Percentiles rank a stretch among this genome's conserved stretches.
Conservation (phyloP, 2,329 filamentous ascomycete genomes). For the Cercospora sp. region DNA sequence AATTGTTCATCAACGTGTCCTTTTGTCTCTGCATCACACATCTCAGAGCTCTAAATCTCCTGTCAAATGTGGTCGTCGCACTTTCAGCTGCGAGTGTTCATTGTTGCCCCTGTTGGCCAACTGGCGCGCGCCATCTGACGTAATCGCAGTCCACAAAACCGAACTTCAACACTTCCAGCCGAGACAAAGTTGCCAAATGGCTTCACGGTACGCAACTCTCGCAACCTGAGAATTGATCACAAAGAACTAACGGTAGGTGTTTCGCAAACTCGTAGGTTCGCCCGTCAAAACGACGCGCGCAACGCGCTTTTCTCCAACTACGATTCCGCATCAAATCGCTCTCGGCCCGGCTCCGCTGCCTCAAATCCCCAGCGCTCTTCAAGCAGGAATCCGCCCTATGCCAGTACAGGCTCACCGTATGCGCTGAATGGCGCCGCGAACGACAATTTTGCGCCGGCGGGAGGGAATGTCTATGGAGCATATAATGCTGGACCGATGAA, state of each 20-base stretch:
- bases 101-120: not conserved
- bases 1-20: not conserved
- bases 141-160: slow-evolving; percentile 2
- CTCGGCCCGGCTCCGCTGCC: slow-evolving; percentile 38
- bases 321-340: slow-evolving; percentile 35
- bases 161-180: slow-evolving; percentile 4
- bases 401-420: slow-evolving; percentile 22
- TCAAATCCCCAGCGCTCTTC: slow-evolving; percentile 28
- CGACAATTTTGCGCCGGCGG: slow-evolving; percentile 21
- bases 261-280: slow-evolving; percentile 11
- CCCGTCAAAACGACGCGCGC: slow-evolving; percentile 37
- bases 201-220: slow-evolving; percentile 13
- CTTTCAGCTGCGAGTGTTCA: not conserved
- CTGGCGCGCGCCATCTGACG: slow-evolving; percentile 2
- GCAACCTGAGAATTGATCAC: not conserved
- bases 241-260: slow-evolving; percentile 11
- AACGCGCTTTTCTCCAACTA: slow-evolving; percentile 45
- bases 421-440: slow-evolving; percentile 19
- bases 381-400: slow-evolving; percentile 27
- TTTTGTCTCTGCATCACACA: not conserved
- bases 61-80: not conserved
- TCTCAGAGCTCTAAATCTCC: not conserved
- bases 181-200: slow-evolving; percentile 8
- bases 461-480: slow-evolving; percentile 32
- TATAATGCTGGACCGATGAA: slow-evolving; percentile 35